These are phyloP conservation scores for Striga hermonthica DNA, from an alignment of 305 asterid genomes.

Conservation along the genomic window DNA sequence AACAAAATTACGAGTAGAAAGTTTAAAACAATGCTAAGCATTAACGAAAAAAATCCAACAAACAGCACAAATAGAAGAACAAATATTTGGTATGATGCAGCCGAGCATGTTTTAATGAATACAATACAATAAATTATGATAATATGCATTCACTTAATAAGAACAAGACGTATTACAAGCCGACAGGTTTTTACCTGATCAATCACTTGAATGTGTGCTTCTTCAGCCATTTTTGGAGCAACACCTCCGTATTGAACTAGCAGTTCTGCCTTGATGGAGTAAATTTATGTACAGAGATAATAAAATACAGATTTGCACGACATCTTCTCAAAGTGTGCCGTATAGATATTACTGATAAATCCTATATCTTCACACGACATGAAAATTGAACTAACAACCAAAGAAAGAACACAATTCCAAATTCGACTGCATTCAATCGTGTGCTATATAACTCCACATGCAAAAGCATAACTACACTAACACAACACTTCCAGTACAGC, in stretches of 20 bases:
- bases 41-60: background rate
- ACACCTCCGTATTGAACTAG: conserved; percentile 90
- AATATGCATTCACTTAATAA: too few species aligned
- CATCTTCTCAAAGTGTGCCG: conserved; percentile 11
- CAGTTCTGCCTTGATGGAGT: conserved; percentile 74
- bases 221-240: conserved; percentile 99
- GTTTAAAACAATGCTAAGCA: background rate
- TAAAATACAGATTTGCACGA: conserved; percentile 14
- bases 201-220: conserved; percentile 82
- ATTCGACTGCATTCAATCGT: background rate
- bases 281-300: conserved; percentile 32
- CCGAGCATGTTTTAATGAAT: conserved; percentile 4
- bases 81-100: background rate
- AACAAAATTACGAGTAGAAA: conserved; percentile 6
- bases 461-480: too few species aligned
- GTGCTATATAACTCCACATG: background rate
- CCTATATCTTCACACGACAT: background rate
- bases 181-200: conserved; percentile 61
- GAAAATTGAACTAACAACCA: background rate
- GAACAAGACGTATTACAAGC: background rate
- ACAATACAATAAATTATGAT: conserved; percentile 10
- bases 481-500: too few species aligned
- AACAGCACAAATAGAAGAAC: background rate
- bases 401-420: background rate
- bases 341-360: conserved; percentile 8